phyloP scores from a whole-genome alignment of 2,329 filamentous ascomycete species.

The Sclerotinia sclerotiorum region DNA sequence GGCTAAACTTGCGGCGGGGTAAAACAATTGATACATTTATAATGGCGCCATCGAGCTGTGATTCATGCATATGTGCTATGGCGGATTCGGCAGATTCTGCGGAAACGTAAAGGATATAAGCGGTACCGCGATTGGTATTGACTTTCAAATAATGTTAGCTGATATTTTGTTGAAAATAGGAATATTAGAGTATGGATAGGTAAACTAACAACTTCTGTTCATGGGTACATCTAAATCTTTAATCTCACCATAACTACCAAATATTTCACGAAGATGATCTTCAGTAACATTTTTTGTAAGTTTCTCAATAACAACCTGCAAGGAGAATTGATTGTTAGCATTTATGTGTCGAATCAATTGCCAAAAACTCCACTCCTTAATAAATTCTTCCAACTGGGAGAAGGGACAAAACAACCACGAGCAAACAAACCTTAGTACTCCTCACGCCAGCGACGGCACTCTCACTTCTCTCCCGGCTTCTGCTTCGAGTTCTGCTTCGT shows the following conservation, averaged over 20 bases:
- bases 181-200: neutral
- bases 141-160: conserved; percentile 51
- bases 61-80: conserved; percentile 96
- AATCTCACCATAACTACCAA: conserved; percentile 82
- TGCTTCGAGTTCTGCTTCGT: conserved; percentile 12
- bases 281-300: conserved; percentile 94
- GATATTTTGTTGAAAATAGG: conserved; percentile 15
- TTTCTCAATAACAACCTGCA: conserved; percentile 84
- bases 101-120: conserved; percentile 82
- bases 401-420: neutral
- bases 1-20: conserved; percentile 64
- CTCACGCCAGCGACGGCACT: conserved; percentile 41
- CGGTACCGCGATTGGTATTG: conserved; percentile 87
- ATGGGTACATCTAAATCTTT: conserved; percentile 86
- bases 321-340: neutral
- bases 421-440: conserved; percentile 52
- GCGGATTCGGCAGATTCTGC: conserved; percentile 81
- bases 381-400: neutral
- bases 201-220: conserved; percentile 72
- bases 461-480: conserved; percentile 31
- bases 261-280: conserved; percentile 86
- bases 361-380: neutral
- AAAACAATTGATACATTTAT: conserved; percentile 43
- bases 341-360: conserved; percentile 42
- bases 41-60: conserved; percentile 53